phyloP scores from a whole-genome alignment of 371 early-diverging fungal species.

The Conidiobolus coronatus region DNA sequence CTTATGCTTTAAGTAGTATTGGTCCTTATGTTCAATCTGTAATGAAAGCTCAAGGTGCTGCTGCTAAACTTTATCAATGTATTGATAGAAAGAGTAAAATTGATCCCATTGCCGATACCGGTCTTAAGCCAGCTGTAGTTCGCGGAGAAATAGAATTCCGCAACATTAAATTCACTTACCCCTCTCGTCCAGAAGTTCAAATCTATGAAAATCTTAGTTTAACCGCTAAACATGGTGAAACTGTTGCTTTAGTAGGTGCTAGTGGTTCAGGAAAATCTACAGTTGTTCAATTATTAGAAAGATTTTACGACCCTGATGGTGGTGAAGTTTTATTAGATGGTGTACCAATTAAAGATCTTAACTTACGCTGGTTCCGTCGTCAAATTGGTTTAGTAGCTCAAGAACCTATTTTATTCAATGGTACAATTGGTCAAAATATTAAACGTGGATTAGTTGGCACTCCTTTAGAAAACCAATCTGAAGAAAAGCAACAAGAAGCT shows the following conservation, averaged over 20 bases:
- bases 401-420: constrained; percentile 32
- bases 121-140: constrained; percentile 19
- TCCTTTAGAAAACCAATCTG: constrained; percentile 6
- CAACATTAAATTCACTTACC: constrained; percentile 39
- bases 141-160: constrained; percentile 35
- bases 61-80: constrained; percentile 34
- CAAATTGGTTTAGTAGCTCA: constrained; percentile 54
- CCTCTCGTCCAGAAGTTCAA: constrained; percentile 29
- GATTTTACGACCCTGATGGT: constrained; percentile 33
- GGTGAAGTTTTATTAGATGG: constrained; percentile 36
- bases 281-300: constrained; percentile 30
- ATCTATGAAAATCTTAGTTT: constrained; percentile 33
- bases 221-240: constrained; percentile 29
- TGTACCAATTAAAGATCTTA: constrained; percentile 18
- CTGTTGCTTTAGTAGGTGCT: constrained; percentile 37
- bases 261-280: constrained; percentile 43
- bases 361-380: constrained; percentile 27
- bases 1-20: constrained; percentile 20
- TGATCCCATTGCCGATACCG: constrained; percentile 25
- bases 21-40: constrained; percentile 32
- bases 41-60: constrained; percentile 33
- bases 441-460: constrained; percentile 25
- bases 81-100: constrained; percentile 51
- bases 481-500: constrained; percentile 8
- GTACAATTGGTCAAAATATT: constrained; percentile 57